phyloP scores from a whole-genome alignment of 371 early-diverging fungal genomes.

The Chytridium lagenaria region DNA sequence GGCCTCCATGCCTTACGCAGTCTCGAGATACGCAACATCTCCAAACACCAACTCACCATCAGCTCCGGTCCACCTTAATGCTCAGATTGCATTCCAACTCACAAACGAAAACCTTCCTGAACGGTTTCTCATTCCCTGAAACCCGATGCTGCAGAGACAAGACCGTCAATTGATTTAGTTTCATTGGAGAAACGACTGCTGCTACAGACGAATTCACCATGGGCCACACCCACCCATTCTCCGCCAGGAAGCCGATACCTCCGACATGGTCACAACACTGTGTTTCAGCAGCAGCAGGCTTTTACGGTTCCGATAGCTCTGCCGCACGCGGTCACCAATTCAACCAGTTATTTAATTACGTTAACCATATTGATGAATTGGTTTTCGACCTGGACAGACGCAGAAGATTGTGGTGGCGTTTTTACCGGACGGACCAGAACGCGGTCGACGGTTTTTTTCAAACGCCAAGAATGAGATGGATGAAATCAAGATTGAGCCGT shows the following conservation, averaged over 20 bases:
- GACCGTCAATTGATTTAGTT: neutral
- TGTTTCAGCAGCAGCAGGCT: constrained; percentile 62
- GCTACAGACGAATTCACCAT: neutral
- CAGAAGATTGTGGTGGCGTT: constrained; percentile 76
- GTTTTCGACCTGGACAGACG: constrained; percentile 68
- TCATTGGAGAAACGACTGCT: neutral
- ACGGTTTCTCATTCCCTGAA: neutral
- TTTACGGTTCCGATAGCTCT: neutral
- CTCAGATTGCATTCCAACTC: constrained; percentile 86
- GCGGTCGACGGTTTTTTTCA: constrained; percentile 20
- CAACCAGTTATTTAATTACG: constrained; percentile 89
- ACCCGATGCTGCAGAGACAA: no score
- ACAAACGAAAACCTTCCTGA: constrained; percentile 82
- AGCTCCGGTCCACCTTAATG: constrained; percentile 79
- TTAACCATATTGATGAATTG: constrained; percentile 81
- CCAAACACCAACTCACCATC: constrained; percentile 63
- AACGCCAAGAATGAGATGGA: neutral
- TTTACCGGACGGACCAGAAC: constrained; percentile 62
- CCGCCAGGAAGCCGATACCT: constrained; percentile 16
- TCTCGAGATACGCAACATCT: constrained; percentile 74
- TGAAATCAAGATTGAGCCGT: constrained; percentile 18
- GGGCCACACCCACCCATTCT: neutral
- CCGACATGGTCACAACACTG: constrained; percentile 65
- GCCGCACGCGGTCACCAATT: constrained; percentile 63
- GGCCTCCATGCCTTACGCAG: constrained; percentile 81